Evolutionary conservation across 441 rosid species (phyloP).

Genomic region (Bocquillonia castaneifolia): DNA sequence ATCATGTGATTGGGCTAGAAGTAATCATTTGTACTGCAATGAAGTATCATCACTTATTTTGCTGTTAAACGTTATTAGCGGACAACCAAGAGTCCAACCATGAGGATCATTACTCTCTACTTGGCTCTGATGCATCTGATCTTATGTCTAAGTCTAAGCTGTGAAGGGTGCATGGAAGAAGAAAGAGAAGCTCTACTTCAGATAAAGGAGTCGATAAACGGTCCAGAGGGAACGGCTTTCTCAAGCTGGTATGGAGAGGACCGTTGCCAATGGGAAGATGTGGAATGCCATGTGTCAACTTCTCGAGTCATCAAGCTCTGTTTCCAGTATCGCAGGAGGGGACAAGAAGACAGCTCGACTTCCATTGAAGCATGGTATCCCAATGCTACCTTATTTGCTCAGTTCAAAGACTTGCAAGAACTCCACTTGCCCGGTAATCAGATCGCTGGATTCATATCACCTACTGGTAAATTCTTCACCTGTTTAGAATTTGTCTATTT

Average conservation of each 20-base stretch:
- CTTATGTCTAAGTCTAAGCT: background rate
- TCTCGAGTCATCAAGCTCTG: background rate
- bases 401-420: constrained; percentile 9
- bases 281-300: background rate
- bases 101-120: background rate
- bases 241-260: background rate
- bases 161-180: constrained; percentile 14
- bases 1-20: too few relatives aligned
- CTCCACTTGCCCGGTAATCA: background rate
- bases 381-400: constrained; percentile 8
- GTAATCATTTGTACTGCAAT: too few relatives aligned
- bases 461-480: background rate
- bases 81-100: too few relatives aligned
- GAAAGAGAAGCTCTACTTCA: constrained; percentile 17
- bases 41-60: too few relatives aligned
- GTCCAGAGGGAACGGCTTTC: background rate
- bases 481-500: too few relatives aligned
- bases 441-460: background rate
- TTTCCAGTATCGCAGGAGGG: background rate
- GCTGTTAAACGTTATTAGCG: too few relatives aligned
- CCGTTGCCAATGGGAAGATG: background rate
- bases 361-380: background rate
- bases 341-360: background rate
- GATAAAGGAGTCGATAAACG: background rate
- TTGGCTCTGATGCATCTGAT: background rate